Conservation (phyloP, 257 asterid genomes). For the Plantago ovata region DNA sequence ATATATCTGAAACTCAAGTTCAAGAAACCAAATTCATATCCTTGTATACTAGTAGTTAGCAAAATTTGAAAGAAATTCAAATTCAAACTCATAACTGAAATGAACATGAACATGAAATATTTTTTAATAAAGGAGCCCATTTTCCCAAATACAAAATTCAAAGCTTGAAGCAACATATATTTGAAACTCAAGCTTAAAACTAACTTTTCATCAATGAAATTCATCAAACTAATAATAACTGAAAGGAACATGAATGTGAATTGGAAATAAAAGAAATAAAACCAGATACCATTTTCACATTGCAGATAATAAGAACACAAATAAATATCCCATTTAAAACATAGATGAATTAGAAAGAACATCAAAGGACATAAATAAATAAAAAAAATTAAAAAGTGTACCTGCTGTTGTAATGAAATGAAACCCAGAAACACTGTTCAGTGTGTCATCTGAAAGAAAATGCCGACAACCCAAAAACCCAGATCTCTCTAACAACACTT, state of each 20-base stretch:
- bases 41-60: neutral
- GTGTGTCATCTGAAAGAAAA: neutral
- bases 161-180: neutral
- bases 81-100: neutral
- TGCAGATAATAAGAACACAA: neutral
- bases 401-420: slow-evolving; percentile 17
- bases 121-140: too few relatives aligned
- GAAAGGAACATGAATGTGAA: neutral
- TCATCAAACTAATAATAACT: neutral
- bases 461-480: slow-evolving; percentile 13
- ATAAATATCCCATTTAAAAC: neutral
- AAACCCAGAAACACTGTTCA: neutral
- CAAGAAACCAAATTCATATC: neutral
- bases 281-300: neutral
- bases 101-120: neutral
- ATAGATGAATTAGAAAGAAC: neutral
- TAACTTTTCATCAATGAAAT: too few relatives aligned
- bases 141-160: slow-evolving; percentile 26
- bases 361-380: slow-evolving; percentile 2
- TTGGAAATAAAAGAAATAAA: too few relatives aligned
- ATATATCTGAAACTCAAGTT: neutral
- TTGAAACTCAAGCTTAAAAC: neutral
- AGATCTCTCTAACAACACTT: slow-evolving; percentile 31
- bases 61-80: slow-evolving; percentile 1
- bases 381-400: too few relatives aligned